Base-by-base conservation (phyloP, 345 rosid species). In the Acer negundo region DNA sequence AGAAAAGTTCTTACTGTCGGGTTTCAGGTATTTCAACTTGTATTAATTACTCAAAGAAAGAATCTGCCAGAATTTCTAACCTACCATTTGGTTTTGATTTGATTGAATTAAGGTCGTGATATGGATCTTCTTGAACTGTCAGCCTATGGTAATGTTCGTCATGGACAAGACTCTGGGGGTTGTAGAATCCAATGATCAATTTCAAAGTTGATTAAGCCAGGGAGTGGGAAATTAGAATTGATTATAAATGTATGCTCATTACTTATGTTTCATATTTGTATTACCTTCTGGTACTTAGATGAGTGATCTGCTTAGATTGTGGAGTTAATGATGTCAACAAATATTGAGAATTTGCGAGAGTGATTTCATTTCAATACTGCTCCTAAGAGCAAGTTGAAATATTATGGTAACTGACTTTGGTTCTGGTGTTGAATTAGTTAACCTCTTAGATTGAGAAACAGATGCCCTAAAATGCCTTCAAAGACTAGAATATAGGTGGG, bases 101-200 rank as follows among this genome's bases (percentile, higher is more conserved):
- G 40, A 62, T 66, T 76, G 40, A 69, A 71, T 59, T 62, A 80
- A 93, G 99, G 89, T 51, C 90, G 99, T 3, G 98, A 95, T 77
- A 90, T 95, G 99, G 98, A 93, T 82, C 92, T 95, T 24, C 81
- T 95, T 17, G 99, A 95, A 80, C 85, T 92, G 71, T 87, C 97
- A 53, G 93, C 99, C 63, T 95, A 86, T 77, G 99, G 99, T 77
- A 91, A 91, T 85, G 96, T 93, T 5, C 88, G 82, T 17, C 95
- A 68, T 5, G 86, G 81, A 1, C 83, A 84, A 64, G 94, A 89
- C 71, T 71, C 97, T 1, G 93, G 90, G 24, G 96, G 96, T 35
- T 95, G 99, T 82, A 90, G 93, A 80, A 89, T 95, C 78, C 99
- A 95, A 24, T 95, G 85, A 93, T 63, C 22, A 63, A 20, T 19